These are phyloP conservation scores for Pulveroboletus sp. DNA, from an alignment of 768 basidiomycete species.

Conservation along the genomic window DNA sequence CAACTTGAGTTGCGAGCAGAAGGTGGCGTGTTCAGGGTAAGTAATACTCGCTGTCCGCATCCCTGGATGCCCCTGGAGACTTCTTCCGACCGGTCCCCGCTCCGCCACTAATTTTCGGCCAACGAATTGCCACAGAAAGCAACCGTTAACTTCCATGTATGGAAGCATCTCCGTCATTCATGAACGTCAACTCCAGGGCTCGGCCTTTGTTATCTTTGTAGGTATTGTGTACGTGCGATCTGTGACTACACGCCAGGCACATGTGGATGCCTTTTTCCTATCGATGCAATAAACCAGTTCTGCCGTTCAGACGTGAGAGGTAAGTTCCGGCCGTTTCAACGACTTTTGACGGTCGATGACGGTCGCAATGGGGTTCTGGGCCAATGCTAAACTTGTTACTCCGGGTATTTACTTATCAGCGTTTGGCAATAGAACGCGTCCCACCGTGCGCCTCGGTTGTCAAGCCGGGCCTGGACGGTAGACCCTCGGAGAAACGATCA, in stretches of 20 bases:
- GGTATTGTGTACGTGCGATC: constrained; percentile 2
- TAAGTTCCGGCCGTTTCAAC: constrained; percentile 1
- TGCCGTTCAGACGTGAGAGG: constrained; percentile 12
- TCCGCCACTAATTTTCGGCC: constrained; percentile 6
- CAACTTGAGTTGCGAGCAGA: constrained; percentile 11
- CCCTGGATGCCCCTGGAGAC: constrained; percentile 17
- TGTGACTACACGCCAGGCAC: constrained; percentile 18
- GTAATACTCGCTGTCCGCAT: constrained; percentile 3
- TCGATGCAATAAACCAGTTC: constrained; percentile 1
- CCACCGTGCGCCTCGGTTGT: constrained; percentile 5
- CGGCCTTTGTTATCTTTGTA: constrained; percentile 12
- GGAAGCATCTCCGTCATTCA: constrained; percentile 10
- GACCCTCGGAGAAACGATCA: constrained; percentile 7
- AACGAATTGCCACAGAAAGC: constrained; percentile 2
- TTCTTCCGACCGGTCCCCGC: constrained; percentile 13
- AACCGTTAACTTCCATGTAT: background rate
- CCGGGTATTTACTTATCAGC: background rate
- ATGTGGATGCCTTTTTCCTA: constrained; percentile 7
- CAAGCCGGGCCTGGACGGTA: constrained; percentile 10
- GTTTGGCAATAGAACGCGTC: constrained; percentile 7
- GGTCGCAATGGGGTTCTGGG: background rate
- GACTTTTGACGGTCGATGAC: constrained; percentile 12
- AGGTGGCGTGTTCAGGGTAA: constrained; percentile 25
- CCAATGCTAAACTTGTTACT: constrained; percentile 18
- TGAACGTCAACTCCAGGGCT: constrained; percentile 8